phyloP scores from a whole-genome alignment of 768 basidiomycete genomes.

The Agrocybe chaxingu region DNA sequence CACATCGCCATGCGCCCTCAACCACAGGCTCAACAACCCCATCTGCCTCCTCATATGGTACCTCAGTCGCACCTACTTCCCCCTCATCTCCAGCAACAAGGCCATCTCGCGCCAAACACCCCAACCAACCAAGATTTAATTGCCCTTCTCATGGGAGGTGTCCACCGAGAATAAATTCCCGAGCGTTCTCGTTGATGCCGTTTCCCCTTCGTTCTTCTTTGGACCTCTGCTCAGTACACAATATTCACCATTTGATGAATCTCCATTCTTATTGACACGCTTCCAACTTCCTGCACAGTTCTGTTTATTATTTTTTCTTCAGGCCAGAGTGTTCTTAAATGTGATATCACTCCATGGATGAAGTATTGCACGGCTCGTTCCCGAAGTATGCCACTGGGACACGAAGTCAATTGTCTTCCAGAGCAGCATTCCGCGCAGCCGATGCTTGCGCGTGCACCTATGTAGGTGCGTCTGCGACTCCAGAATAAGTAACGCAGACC shows the following conservation, averaged over 20 bases:
- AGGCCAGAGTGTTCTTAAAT: too few relatives aligned
- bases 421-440: too few relatives aligned
- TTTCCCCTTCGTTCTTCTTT: conserved; percentile 9
- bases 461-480: too few relatives aligned
- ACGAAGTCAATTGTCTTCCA: too few relatives aligned
- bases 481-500: too few relatives aligned
- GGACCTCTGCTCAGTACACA: conserved; percentile 8
- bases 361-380: too few relatives aligned
- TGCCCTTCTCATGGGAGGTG: conserved; percentile 77
- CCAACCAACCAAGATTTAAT: conserved; percentile 75
- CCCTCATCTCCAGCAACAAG: conserved; percentile 63
- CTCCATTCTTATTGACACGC: conserved; percentile 9
- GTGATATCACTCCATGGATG: too few relatives aligned
- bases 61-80: conserved; percentile 36
- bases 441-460: too few relatives aligned
- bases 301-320: too few relatives aligned
- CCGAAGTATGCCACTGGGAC: too few relatives aligned
- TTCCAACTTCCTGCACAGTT: not conserved
- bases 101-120: conserved; percentile 42
- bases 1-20: conserved; percentile 50
- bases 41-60: conserved; percentile 54
- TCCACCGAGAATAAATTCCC: conserved; percentile 56
- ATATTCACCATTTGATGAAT: conserved; percentile 6
- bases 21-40: conserved; percentile 53
- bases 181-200: conserved; percentile 1